Evolutionary conservation across 23 red algal genomes (phyloP).

Genomic region (Rhodosorus marinus): DNA sequence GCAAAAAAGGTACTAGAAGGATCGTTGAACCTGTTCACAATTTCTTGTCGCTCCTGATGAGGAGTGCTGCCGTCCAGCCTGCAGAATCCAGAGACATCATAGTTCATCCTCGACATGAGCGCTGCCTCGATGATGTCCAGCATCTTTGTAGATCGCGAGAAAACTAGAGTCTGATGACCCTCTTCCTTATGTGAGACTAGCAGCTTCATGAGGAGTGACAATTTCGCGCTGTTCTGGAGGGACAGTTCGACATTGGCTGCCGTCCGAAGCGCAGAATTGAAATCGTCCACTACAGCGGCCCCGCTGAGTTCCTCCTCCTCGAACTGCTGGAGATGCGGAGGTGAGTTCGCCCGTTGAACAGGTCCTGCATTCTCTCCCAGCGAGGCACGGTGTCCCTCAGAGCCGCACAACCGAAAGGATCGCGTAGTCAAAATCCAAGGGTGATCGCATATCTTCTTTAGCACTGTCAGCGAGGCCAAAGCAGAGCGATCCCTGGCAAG

Average conservation of each 20-base stretch:
- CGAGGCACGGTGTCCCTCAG: neutral
- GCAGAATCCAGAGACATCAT: no score
- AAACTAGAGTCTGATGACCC: slow-evolving; percentile 70
- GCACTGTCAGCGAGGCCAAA: neutral
- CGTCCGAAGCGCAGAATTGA: slow-evolving; percentile 2
- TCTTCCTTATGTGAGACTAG: slow-evolving; percentile 16
- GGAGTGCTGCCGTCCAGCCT: slow-evolving; percentile 54
- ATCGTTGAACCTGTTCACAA: slow-evolving; percentile 61
- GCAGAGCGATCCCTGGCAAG: neutral
- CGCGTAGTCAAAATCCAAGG: neutral
- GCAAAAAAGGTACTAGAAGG: slow-evolving; percentile 24
- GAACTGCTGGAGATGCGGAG: neutral
- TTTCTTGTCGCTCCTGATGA: slow-evolving; percentile 33
- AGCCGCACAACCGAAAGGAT: neutral
- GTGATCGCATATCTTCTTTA: neutral
- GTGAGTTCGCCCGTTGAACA: slow-evolving; percentile 1
- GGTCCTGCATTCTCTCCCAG: slow-evolving; percentile 1
- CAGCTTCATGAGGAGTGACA: slow-evolving; percentile 11
- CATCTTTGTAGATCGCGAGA: slow-evolving; percentile 38
- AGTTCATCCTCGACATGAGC: slow-evolving; percentile 20
- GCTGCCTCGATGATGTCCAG: slow-evolving; percentile 48
- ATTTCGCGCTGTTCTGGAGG: slow-evolving; percentile 39
- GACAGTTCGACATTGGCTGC: slow-evolving; percentile 13
- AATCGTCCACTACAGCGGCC: slow-evolving; percentile 15
- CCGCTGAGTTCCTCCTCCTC: slow-evolving; percentile 2